Evolutionary conservation across 1,139 yeast species (phyloP), one percentile per base, ranked within the genome.

Genomic region (Spathaspora sp.): DNA sequence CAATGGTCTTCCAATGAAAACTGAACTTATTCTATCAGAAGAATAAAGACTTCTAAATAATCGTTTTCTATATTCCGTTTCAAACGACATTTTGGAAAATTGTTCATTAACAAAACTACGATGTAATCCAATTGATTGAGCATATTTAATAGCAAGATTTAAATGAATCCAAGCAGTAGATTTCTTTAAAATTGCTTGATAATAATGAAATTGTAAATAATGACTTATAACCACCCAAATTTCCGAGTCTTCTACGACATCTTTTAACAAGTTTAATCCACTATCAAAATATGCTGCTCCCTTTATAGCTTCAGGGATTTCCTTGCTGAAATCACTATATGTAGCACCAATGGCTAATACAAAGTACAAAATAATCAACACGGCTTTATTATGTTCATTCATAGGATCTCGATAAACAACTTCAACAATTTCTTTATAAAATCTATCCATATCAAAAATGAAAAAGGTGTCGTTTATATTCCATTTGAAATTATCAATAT

Each of bases 181-280:
- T 48, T 73, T 63, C 41, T 67, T 64, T n/a, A 74, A 67, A 15
- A 61, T 61, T 23, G 64, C 54, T 46, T 72, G 75, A 49, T 73
- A 68, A 51, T 63, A 74, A 50, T 72, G 65, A 48, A 63, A 68
- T 24, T 67, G 60, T 39, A 76, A 56, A 38, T 70, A 57, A 47
- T 75, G 64, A 3, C 70, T 68, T 48, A 74, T 72, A 1, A 74
- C 72, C 17, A 70, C 54, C 78, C 79, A 74, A 7, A 72, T 47
- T 38, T 65, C 68, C 2, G 72, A 72, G 51, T 72, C 76, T 43
- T 71, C 72, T 11, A 61, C 61, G 1, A 63, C 57, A n/a, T 60
- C 54, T 38, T 62, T 51, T 45, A 68, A 51, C 5, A 73, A 49
- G 24, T 60, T 54, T 43, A 65, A 49, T 1, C 74, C 77, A 44